Percentiles rank a stretch among this genome's conserved stretches.
Evolutionary conservation across 495 filamentous ascomycete species (phyloP).

Genomic region (Polyplosphaeria fusca): DNA sequence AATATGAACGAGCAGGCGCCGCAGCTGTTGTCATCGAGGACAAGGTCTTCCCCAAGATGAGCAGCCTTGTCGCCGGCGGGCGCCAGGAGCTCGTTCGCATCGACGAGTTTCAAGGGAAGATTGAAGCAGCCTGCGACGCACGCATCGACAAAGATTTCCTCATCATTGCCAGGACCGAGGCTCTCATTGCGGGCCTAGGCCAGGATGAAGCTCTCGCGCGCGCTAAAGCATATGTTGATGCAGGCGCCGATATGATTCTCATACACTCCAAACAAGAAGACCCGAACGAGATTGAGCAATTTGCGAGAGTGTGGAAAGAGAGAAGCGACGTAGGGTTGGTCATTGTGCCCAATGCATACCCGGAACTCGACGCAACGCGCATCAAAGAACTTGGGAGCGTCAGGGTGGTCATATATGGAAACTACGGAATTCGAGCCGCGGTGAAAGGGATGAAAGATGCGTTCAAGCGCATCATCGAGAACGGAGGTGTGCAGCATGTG

Average conservation of each 20-base stretch:
- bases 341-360: neutral
- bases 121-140: neutral
- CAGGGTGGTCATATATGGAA: neutral
- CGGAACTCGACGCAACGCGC: neutral
- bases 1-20: neutral
- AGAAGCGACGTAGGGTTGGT: neutral
- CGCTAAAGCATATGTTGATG: neutral
- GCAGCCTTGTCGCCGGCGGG: neutral
- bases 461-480: neutral
- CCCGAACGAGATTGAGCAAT: neutral
- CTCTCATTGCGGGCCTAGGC: neutral
- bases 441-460: neutral
- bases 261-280: neutral
- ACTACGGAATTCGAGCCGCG: neutral
- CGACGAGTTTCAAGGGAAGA: neutral
- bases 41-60: neutral
- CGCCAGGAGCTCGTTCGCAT: neutral
- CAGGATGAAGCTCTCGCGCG: neutral
- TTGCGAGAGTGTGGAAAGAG: neutral
- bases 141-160: neutral
- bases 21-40: slow-evolving; percentile 1
- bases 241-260: neutral
- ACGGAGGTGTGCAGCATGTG: neutral
- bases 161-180: slow-evolving; percentile 2
- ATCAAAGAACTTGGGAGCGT: neutral